Evolutionary conservation across 495 filamentous ascomycete genomes (phyloP).

Genomic region (Penicillium dipodomyicola): DNA sequence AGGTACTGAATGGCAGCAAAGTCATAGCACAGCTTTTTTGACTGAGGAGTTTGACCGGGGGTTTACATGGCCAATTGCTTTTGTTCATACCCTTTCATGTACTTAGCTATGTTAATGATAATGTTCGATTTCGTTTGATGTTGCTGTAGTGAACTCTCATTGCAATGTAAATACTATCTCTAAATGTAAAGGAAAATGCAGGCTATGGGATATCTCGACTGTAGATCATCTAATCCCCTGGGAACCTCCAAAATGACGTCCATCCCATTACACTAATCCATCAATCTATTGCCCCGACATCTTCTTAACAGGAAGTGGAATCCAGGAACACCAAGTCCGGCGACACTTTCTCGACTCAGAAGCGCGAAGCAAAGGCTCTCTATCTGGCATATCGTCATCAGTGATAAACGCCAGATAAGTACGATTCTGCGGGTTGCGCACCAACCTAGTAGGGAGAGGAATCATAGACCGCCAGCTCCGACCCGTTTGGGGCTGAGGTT

Average conservation of each 20-base stretch:
- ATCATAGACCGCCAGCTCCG: background rate
- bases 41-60: background rate
- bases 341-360: background rate
- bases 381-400: background rate
- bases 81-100: background rate
- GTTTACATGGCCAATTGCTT: background rate
- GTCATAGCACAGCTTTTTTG: background rate
- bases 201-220: background rate
- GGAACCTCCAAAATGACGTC: constrained; percentile 6
- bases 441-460: constrained; percentile 4
- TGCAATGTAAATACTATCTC: background rate
- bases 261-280: constrained; percentile 1
- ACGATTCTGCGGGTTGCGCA: background rate
- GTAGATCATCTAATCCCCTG: constrained; percentile 4
- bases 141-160: background rate
- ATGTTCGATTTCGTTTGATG: background rate
- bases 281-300: background rate
- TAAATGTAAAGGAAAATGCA: background rate
- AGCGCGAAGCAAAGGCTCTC: background rate
- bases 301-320: constrained; percentile 3
- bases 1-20: background rate
- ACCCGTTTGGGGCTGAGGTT: background rate
- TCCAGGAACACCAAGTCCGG: background rate
- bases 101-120: background rate
- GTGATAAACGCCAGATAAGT: background rate